Evolutionary conservation across 495 filamentous ascomycete genomes (phyloP).

Genomic region (Pyronema omphalodes): DNA sequence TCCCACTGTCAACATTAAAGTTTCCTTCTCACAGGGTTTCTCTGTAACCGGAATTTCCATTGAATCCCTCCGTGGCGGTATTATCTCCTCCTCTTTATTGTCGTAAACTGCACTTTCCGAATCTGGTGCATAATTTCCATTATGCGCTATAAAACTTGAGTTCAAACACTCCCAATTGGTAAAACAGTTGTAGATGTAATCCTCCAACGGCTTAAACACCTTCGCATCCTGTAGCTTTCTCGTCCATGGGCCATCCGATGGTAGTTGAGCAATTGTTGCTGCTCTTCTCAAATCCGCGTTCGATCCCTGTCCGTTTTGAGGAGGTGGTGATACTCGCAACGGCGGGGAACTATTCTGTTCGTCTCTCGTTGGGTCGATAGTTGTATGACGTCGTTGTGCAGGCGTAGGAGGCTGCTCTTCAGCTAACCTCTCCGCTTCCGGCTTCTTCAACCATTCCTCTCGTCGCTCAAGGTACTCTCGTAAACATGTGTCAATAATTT

Average conservation of each 20-base stretch:
- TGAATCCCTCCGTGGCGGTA: neutral
- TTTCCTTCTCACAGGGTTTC: slow-evolving; percentile 20
- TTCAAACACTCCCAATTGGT: slow-evolving; percentile 55
- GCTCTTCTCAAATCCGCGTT: neutral
- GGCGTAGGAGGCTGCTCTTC: neutral
- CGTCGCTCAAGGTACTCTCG: slow-evolving; percentile 12
- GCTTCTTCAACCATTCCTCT: slow-evolving; percentile 13
- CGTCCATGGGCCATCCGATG: neutral
- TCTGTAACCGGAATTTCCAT: slow-evolving; percentile 14
- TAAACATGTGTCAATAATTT: slow-evolving; percentile 12
- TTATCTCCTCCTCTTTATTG: neutral
- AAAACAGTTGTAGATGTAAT: slow-evolving; percentile 52
- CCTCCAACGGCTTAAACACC: slow-evolving; percentile 56
- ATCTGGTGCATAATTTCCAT: neutral
- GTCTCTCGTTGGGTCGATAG: neutral
- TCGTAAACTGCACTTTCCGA: neutral
- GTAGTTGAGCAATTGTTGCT: neutral
- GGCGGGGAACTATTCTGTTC: neutral
- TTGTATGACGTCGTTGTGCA: neutral
- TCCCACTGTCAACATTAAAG: slow-evolving; percentile 11
- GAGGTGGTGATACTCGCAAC: slow-evolving; percentile 6
- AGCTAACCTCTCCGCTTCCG: neutral
- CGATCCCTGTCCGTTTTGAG: slow-evolving; percentile 8
- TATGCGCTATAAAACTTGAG: slow-evolving; percentile 19
- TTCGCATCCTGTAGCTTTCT: slow-evolving; percentile 7